Percentiles rank a stretch among this genome's conserved stretches.
phyloP scores from a whole-genome alignment of 148 eudicot species.

The Dianthus caryophyllus region DNA sequence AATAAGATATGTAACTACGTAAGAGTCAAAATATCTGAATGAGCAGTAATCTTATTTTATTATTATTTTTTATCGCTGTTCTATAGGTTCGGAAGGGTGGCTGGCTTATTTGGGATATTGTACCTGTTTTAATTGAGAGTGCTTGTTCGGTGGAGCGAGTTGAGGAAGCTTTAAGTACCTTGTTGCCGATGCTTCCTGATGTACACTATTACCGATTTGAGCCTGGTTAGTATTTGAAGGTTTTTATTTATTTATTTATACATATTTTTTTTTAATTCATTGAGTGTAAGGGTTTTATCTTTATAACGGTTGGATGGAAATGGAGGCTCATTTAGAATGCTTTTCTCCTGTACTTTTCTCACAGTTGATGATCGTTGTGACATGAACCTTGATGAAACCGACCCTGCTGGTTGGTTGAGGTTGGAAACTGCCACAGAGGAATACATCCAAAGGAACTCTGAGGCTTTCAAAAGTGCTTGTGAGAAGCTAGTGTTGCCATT shows the following conservation, averaged over 20 bases:
- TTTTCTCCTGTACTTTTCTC: conserved; percentile 5
- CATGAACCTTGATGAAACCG: conserved; percentile 98
- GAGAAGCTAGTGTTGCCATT: conserved; percentile 60
- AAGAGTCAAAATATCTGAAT: not conserved
- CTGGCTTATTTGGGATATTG: conserved; percentile 95
- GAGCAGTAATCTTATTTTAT: not conserved
- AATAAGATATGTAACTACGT: not conserved
- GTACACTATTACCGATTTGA: conserved; percentile 88
- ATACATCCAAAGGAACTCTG: conserved; percentile 60
- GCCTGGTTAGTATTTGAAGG: conserved; percentile 54
- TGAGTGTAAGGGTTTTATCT: conserved; percentile 7
- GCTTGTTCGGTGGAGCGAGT: conserved; percentile 95
- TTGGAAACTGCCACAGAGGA: conserved; percentile 85
- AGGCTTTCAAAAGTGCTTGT: conserved; percentile 63
- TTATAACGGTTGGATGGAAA: not conserved
- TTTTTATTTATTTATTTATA: not conserved
- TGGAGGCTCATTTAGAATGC: not conserved
- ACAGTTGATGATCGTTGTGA: conserved; percentile 98
- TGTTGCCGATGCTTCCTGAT: conserved; percentile 94
- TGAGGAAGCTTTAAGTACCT: conserved; percentile 89
- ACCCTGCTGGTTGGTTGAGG: conserved; percentile 81
- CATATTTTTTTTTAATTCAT: too few relatives aligned
- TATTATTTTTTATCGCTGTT: conserved; percentile 8
- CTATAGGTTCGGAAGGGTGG: conserved; percentile 83
- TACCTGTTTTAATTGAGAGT: conserved; percentile 94